Base-by-base conservation (phyloP, 75 land plant species). In the Selaginella tamariscina region DNA sequence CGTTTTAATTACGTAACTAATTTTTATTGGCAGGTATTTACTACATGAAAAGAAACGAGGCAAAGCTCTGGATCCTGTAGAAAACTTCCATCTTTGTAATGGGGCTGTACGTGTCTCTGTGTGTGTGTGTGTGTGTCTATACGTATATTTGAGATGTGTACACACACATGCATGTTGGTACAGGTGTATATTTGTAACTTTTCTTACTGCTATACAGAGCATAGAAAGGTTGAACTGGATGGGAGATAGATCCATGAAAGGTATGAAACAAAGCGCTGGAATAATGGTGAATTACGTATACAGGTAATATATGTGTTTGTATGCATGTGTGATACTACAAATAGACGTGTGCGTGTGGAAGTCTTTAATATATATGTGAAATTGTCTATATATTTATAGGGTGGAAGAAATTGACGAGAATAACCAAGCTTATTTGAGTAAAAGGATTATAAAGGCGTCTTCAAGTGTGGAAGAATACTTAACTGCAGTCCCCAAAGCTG, bases 281-380 rank as follows among this genome's bases (percentile, higher is more conserved):
- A 86, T 91, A 44, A 91, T 88, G 94, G 97, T 91, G 15, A 91
- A 91, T 68, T 91, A 91, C 67, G 65, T 78, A 2, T 91, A 91
- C 76, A 86, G 83, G 97, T 86, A n/a, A n/a, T n/a, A n/a, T n/a
- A n/a, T n/a, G n/a, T n/a, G n/a, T n/a, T n/a, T 29, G 0, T 8
- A 27, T n/a, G n/a, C n/a, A n/a, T n/a, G n/a, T n/a, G n/a, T n/a
- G n/a, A n/a, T n/a, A n/a, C n/a, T n/a, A n/a, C n/a, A n/a, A n/a
- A n/a, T n/a, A n/a, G n/a, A n/a, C n/a, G n/a, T n/a, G n/a, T n/a
- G n/a, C n/a, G n/a, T n/a, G n/a, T n/a, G n/a, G n/a, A n/a, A n/a
- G n/a, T n/a, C n/a, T n/a, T n/a, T n/a, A n/a, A n/a, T n/a, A n/a
- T n/a, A n/a, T n/a, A n/a, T n/a, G n/a, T n/a, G n/a, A n/a, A n/a